Conservation (phyloP, 2,329 filamentous ascomycete species). For the Akanthomyces lecanii region DNA sequence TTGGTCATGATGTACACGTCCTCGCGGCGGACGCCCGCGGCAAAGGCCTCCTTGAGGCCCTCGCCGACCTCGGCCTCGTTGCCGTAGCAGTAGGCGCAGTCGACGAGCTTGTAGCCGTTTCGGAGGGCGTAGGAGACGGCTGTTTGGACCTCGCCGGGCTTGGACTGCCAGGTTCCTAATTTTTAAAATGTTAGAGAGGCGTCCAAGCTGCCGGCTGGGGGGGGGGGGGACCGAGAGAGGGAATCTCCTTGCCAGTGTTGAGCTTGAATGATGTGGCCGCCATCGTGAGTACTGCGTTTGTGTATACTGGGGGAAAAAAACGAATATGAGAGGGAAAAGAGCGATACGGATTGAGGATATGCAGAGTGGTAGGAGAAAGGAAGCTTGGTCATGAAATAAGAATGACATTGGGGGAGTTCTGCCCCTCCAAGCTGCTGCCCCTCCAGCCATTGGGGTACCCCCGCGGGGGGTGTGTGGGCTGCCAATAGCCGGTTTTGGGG, state of each 20-base stretch:
- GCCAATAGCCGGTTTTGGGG: slow-evolving; percentile 3
- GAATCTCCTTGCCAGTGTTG: slow-evolving; percentile 61
- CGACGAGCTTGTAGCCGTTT: slow-evolving; percentile 57
- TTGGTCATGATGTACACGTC: slow-evolving; percentile 84
- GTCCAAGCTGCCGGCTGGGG: slow-evolving; percentile 14
- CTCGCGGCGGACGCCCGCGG: slow-evolving; percentile 65
- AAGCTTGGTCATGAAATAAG: not conserved
- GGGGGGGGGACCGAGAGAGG: slow-evolving; percentile 47
- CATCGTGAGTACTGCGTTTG: slow-evolving; percentile 35
- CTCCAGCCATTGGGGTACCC: not conserved
- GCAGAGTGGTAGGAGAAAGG: not conserved
- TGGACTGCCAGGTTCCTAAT: slow-evolving; percentile 61
- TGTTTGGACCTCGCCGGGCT: slow-evolving; percentile 52
- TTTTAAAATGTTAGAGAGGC: not conserved
- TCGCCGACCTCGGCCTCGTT: slow-evolving; percentile 82
- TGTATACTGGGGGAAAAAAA: not conserved
- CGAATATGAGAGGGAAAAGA: not conserved
- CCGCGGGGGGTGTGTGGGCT: not conserved
- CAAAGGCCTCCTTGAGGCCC: slow-evolving; percentile 70
- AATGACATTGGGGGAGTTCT: not conserved
- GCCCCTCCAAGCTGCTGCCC: not conserved
- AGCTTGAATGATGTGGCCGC: slow-evolving; percentile 56
- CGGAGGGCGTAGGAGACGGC: slow-evolving; percentile 58
- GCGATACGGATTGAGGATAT: not conserved
- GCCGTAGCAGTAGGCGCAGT: slow-evolving; percentile 71